These are phyloP conservation scores for Myrica gale DNA, from an alignment of 306 rosid genomes.

Conservation along the genomic window DNA sequence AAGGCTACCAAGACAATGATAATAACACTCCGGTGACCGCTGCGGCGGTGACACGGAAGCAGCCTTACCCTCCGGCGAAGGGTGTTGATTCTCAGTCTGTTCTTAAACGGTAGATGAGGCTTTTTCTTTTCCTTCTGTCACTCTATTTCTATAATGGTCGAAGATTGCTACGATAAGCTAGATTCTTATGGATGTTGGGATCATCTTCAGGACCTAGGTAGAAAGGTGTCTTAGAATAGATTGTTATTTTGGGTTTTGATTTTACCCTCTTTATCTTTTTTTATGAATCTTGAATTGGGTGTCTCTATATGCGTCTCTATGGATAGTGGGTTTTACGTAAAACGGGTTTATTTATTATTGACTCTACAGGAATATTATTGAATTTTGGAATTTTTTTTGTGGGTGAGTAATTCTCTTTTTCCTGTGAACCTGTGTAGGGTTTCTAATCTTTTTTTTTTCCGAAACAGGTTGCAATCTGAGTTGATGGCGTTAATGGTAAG, in stretches of 20 bases:
- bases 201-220: too few relatives aligned
- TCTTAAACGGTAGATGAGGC: conserved; percentile 55
- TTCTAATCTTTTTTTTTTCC: conserved; percentile 22
- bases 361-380: too few relatives aligned
- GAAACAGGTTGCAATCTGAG: conserved; percentile 86
- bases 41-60: conserved; percentile 43
- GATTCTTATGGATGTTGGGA: background rate
- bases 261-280: background rate
- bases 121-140: background rate
- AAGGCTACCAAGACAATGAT: conserved; percentile 33
- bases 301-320: background rate
- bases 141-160: background rate
- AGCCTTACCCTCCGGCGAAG: conserved; percentile 48
- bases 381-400: background rate
- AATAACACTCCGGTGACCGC: conserved; percentile 39
- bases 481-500: conserved; percentile 96
- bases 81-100: conserved; percentile 77
- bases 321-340: background rate
- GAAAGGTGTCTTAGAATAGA: background rate
- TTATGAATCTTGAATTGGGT: background rate
- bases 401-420: background rate
- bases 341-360: too few relatives aligned
- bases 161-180: background rate
- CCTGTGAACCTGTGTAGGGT: background rate
- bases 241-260: background rate